A percentile compares a stretch with the other conserved stretches of the same genome.
Conservation (phyloP, 1,139 yeast species). For the Protomyces arabidopsidicola region DNA sequence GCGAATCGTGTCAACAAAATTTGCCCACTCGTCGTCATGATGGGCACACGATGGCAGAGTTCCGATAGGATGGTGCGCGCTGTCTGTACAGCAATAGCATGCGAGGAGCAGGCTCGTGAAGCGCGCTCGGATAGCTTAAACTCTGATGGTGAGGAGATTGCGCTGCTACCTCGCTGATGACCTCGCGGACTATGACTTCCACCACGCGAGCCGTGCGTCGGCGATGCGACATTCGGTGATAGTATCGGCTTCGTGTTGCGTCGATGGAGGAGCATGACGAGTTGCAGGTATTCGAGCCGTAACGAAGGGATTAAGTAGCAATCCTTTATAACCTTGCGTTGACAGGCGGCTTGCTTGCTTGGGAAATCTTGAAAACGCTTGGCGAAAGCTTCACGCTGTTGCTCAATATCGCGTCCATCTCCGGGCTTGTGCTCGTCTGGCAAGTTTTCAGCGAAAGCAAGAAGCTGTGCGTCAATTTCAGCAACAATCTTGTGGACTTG, state of each 20-base stretch:
- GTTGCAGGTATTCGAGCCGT: constrained; percentile 6
- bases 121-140: not conserved
- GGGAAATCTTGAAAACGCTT: not conserved
- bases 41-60: not conserved
- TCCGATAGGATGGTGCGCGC: constrained; percentile 3
- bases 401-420: not conserved
- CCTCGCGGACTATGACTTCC: not conserved
- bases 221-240: not conserved
- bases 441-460: constrained; percentile 26
- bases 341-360: no score
- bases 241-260: not conserved
- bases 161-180: not conserved
- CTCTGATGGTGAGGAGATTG: not conserved
- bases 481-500: constrained; percentile 30
- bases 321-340: not conserved
- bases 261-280: constrained; percentile 12
- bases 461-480: constrained; percentile 29
- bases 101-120: constrained; percentile 8
- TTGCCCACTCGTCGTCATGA: not conserved
- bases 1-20: not conserved
- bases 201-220: not conserved
- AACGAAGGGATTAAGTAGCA: not conserved
- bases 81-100: constrained; percentile 12
- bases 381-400: not conserved
- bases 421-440: constrained; percentile 10